Conservation (phyloP, 2,329 filamentous ascomycete species). For the Phaeosphaeria sp. region DNA sequence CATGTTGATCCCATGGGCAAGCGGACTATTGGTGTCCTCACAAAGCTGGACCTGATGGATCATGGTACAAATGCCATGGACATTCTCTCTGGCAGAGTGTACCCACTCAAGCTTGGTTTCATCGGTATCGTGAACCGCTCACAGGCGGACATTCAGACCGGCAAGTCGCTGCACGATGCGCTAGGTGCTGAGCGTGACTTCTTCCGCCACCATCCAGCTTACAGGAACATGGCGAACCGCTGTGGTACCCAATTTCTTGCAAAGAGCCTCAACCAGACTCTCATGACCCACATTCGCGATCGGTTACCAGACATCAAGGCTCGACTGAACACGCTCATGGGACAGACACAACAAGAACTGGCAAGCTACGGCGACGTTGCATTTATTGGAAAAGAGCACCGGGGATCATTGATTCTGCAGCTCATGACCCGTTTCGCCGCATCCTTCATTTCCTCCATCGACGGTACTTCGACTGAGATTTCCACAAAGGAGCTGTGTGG, state of each 20-base stretch:
- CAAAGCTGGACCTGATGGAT: conserved; percentile 98
- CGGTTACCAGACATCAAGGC: conserved; percentile 97
- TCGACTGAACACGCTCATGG: conserved; percentile 96
- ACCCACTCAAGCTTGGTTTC: conserved; percentile 95
- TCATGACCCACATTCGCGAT: conserved; percentile 97
- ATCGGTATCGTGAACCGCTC: conserved; percentile 98
- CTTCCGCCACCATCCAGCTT: conserved; percentile 95
- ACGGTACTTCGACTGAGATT: conserved; percentile 97
- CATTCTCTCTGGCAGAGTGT: conserved; percentile 95
- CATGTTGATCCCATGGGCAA: conserved; percentile 95
- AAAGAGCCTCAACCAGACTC: conserved; percentile 90
- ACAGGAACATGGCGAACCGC: conserved; percentile 91
- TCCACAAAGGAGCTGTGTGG: conserved; percentile 97
- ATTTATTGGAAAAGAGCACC: conserved; percentile 95
- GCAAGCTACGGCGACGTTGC: conserved; percentile 98
- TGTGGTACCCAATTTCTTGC: conserved; percentile 95
- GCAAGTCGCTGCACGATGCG: conserved; percentile 92
- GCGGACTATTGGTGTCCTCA: conserved; percentile 94
- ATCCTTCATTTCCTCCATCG: conserved; percentile 97
- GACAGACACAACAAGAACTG: conserved; percentile 98
- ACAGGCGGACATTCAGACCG: conserved; percentile 95
- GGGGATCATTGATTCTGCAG: conserved; percentile 92
- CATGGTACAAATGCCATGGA: conserved; percentile 97
- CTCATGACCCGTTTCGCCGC: conserved; percentile 98
- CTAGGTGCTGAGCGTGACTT: conserved; percentile 90